Base-by-base conservation (phyloP, 164 flowering plant species). In the Vitis riparia region DNA sequence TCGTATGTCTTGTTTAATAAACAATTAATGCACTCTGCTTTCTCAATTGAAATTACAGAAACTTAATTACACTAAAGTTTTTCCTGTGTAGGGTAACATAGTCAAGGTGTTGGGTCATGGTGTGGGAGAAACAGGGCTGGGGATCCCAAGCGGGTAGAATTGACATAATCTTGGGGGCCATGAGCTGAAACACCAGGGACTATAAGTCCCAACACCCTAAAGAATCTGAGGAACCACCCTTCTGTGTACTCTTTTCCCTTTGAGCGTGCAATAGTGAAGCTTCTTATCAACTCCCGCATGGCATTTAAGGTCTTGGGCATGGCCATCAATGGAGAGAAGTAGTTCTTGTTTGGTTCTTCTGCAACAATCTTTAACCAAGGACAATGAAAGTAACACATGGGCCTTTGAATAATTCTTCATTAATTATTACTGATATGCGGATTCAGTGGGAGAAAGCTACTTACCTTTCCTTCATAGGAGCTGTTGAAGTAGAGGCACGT, bases 291-390 rank as follows among this genome's bases (percentile, higher is more conserved):
- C 78, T 85, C 86, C 75, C 71, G 68, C 1, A 71, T 0, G 2
- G 84, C 81, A 67, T 76, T 81, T 17, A 71, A 1, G 29, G 48
- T 55, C 75, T 59, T 79, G 1, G 83, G 79, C 5, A 79, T 59
- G 9, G 64, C 6, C 55, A 63, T 62, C n/a, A 56, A 1, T n/a
- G 44, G 48, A 0, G 81, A 76, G 71, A 85, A 81, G 55, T 82
- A 86, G 65, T 89, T 89, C 78, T 79, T 83, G 74, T 83, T 73
- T 44, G 88, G 90, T 66, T 82, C 90, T 66, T 87, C 90, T 14
- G 11, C 32, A 8, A 86, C 52, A 13, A 82, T 52, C 89, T 85
- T 74, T 47, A 56, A 59, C 9, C 5, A 29, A 53, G 23, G 48
- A 59, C 16, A 51, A 49, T 8, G 16, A 17, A 52, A 30, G 29